A percentile compares a stretch with the other conserved stretches of the same genome.
These are phyloP conservation scores for Oehlia diaphana DNA, from an alignment of 192 early-diverging fungal genomes.

Conservation along the genomic window DNA sequence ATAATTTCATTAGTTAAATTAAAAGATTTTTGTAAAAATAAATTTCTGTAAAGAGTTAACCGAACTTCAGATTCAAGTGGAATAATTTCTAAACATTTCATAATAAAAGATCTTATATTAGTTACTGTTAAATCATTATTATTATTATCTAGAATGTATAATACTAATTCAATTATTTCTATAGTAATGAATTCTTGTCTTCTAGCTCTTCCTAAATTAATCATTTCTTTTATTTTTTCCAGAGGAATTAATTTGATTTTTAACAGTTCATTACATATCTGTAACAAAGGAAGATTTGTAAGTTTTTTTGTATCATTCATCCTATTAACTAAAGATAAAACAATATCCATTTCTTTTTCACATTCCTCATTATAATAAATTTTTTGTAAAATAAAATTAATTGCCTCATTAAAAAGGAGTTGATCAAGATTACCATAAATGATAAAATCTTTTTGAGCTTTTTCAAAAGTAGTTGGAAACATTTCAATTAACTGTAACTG, in stretches of 20 bases:
- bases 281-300: not conserved
- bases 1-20: not conserved
- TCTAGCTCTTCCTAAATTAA: not conserved
- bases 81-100: not conserved
- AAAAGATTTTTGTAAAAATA: not conserved
- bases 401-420: not conserved
- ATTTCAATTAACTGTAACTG: not conserved
- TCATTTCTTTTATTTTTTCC: not conserved
- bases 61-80: not conserved
- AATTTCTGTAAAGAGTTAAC: not conserved
- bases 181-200: not conserved
- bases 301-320: not conserved
- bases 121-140: not conserved
- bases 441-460: not conserved
- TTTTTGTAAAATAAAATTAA: not conserved
- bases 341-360: not conserved
- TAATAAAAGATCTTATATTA: not conserved
- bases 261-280: not conserved
- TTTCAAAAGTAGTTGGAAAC: not conserved
- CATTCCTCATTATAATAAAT: not conserved
- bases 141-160: not conserved
- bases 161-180: not conserved
- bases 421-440: not conserved
- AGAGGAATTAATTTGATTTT: not conserved
- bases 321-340: not conserved